These are phyloP conservation scores for Verticillium dahliae DNA, from an alignment of 2,329 filamentous ascomycete genomes.

Conservation along the genomic window DNA sequence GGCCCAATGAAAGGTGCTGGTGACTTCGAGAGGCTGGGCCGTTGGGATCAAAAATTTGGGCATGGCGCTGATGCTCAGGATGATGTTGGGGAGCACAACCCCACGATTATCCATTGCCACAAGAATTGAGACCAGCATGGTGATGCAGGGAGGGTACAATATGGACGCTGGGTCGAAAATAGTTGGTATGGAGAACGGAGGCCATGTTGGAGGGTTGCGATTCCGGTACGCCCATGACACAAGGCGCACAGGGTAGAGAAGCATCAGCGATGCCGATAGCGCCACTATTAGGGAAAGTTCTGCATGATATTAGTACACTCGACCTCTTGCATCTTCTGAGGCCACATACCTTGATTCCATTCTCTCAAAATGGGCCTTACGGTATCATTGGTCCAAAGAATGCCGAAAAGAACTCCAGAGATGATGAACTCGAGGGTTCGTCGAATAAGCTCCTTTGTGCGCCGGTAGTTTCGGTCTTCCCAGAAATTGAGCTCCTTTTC, in stretches of 20 bases:
- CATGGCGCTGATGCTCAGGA: slow-evolving; percentile 73
- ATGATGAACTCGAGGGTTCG: slow-evolving; percentile 47
- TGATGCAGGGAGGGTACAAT: slow-evolving; percentile 76
- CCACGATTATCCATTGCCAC: slow-evolving; percentile 56
- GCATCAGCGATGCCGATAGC: slow-evolving; percentile 32
- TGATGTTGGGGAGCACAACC: slow-evolving; percentile 68
- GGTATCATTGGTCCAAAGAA: slow-evolving; percentile 39
- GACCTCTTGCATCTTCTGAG: not conserved
- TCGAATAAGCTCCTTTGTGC: slow-evolving; percentile 44
- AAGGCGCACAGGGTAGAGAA: slow-evolving; percentile 56
- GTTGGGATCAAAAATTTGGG: slow-evolving; percentile 68
- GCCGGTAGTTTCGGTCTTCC: slow-evolving; percentile 24
- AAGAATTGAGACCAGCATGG: slow-evolving; percentile 69
- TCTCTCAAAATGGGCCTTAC: slow-evolving; percentile 36
- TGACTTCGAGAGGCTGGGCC: slow-evolving; percentile 45
- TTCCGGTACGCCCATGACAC: slow-evolving; percentile 38
- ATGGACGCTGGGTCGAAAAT: slow-evolving; percentile 88
- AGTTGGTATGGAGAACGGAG: slow-evolving; percentile 53
- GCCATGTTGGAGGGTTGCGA: slow-evolving; percentile 25
- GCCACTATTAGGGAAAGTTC: slow-evolving; percentile 34
- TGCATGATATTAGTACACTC: slow-evolving; percentile 19
- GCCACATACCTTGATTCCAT: slow-evolving; percentile 42
- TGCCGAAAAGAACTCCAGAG: slow-evolving; percentile 38
- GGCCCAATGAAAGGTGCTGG: slow-evolving; percentile 71
- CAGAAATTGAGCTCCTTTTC: slow-evolving; percentile 4